Conservation (phyloP, 1,284 basidiomycete species). For the Cutaneotrichosporon mucoides region DNA sequence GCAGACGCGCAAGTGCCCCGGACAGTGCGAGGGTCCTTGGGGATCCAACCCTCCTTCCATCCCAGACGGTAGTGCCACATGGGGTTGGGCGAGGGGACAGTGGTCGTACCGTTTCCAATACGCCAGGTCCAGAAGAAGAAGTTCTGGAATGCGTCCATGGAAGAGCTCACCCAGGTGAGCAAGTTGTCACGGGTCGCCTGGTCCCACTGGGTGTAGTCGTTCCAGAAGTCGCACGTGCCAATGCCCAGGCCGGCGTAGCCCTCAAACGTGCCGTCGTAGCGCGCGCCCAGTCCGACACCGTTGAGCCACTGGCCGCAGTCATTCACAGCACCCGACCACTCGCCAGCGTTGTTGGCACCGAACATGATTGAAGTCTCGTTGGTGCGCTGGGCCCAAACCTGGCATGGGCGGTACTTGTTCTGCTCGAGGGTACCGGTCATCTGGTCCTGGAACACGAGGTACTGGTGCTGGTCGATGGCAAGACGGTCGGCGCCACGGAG, state of each 20-base stretch:
- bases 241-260: slow-evolving; percentile 21
- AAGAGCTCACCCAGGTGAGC: slow-evolving; percentile 60
- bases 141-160: slow-evolving; percentile 82
- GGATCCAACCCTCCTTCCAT: slow-evolving; percentile 79
- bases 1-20: slow-evolving; percentile 55
- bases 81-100: slow-evolving; percentile 60
- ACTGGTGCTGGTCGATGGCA: slow-evolving; percentile 58
- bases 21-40: slow-evolving; percentile 69
- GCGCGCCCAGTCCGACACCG: slow-evolving; percentile 62
- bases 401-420: slow-evolving; percentile 60
- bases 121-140: slow-evolving; percentile 99
- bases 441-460: slow-evolving; percentile 33
- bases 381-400: slow-evolving; percentile 58
- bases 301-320: slow-evolving; percentile 80
- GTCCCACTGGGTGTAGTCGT: slow-evolving; percentile 65
- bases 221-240: slow-evolving; percentile 60
- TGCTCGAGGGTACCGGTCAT: slow-evolving; percentile 4
- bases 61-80: slow-evolving; percentile 87
- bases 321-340: slow-evolving; percentile 62
- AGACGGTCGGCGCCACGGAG: slow-evolving; percentile 67
- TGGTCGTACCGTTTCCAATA: slow-evolving; percentile 52
- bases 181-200: slow-evolving; percentile 59
- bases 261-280: slow-evolving; percentile 52
- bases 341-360: slow-evolving; percentile 73
- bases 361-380: slow-evolving; percentile 59